A percentile compares a stretch with the other conserved stretches of the same genome.
These are phyloP conservation scores for Backusella macrospora DNA, from an alignment of 192 early-diverging fungal genomes.

Conservation along the genomic window DNA sequence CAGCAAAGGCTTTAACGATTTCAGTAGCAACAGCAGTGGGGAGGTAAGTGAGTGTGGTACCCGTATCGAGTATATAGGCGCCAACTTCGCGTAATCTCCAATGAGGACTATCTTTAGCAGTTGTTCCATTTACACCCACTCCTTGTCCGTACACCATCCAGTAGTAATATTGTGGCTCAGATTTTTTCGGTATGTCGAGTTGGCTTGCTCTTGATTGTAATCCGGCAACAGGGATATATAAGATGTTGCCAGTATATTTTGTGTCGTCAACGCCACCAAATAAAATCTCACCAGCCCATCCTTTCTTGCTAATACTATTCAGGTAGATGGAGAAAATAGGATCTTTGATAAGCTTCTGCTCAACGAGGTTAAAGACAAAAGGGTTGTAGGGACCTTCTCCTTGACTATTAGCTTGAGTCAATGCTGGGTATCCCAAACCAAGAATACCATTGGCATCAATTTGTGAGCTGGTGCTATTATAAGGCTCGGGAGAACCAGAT, in stretches of 20 bases:
- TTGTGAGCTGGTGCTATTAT: not conserved
- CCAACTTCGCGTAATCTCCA: constrained; percentile 16
- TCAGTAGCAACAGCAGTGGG: constrained; percentile 23
- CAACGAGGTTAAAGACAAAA: constrained; percentile 39
- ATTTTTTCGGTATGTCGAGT: not conserved
- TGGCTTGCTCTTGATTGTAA: constrained; percentile 1
- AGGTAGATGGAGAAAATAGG: constrained; percentile 37
- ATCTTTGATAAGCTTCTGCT: constrained; percentile 22
- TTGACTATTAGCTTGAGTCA: constrained; percentile 23
- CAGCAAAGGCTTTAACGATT: constrained; percentile 28
- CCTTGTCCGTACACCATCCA: constrained; percentile 45
- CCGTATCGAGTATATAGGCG: constrained; percentile 40
- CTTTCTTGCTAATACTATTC: constrained; percentile 17
- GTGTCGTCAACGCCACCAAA: constrained; percentile 53
- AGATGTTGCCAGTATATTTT: constrained; percentile 50
- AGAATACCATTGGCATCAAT: constrained; percentile 35
- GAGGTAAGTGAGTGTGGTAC: constrained; percentile 39
- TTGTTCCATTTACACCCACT: constrained; percentile 9
- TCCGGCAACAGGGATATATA: constrained; percentile 45
- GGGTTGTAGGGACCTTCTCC: constrained; percentile 25
- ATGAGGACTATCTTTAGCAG: not conserved
- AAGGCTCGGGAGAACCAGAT: not conserved
- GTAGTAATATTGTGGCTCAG: constrained; percentile 21
- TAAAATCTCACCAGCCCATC: constrained; percentile 49
- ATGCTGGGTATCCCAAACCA: constrained; percentile 37